A percentile compares a stretch with the other conserved stretches of the same genome.
phyloP scores from a whole-genome alignment of 345 rosid species.

The Pseudoturritis turrita region DNA sequence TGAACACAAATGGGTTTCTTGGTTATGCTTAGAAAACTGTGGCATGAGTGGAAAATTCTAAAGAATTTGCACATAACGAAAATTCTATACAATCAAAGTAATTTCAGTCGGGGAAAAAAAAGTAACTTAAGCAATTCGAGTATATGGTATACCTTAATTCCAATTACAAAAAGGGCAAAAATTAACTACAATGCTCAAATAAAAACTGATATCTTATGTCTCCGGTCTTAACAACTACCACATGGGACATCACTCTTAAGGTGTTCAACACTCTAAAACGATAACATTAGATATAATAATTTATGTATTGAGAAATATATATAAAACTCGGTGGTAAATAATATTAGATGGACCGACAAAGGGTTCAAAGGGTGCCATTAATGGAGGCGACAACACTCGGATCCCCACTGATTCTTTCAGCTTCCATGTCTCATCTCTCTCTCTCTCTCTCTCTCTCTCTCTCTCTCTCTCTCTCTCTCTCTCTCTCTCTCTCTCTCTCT shows the following conservation, averaged over 20 bases:
- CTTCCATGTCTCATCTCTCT: slow-evolving; percentile 45
- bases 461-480: slow-evolving; percentile 18
- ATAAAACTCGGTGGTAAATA: slow-evolving; percentile 5
- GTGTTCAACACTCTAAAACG: slow-evolving; percentile 17
- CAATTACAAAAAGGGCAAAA: not conserved
- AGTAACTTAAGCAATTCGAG: not conserved
- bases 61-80: not conserved
- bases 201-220: slow-evolving; percentile 4
- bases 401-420: slow-evolving; percentile 66
- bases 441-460: slow-evolving; percentile 27
- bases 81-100: not conserved
- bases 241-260: slow-evolving; percentile 28
- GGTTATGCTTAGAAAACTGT: not conserved
- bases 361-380: slow-evolving; percentile 66
- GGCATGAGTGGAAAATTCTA: not conserved
- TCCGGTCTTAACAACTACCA: slow-evolving; percentile 22
- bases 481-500: slow-evolving; percentile 28
- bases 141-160: not conserved
- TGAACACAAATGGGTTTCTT: not conserved
- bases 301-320: slow-evolving; percentile 1
- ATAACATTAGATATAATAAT: slow-evolving; percentile 14
- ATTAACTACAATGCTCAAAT: not conserved
- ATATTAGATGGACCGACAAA: slow-evolving; percentile 64
- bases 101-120: too few species aligned
- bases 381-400: slow-evolving; percentile 79